Percentiles rank a stretch among this genome's conserved stretches.
phyloP scores from a whole-genome alignment of 2,329 filamentous ascomycete genomes.

The Aspergillus ochraceus region DNA sequence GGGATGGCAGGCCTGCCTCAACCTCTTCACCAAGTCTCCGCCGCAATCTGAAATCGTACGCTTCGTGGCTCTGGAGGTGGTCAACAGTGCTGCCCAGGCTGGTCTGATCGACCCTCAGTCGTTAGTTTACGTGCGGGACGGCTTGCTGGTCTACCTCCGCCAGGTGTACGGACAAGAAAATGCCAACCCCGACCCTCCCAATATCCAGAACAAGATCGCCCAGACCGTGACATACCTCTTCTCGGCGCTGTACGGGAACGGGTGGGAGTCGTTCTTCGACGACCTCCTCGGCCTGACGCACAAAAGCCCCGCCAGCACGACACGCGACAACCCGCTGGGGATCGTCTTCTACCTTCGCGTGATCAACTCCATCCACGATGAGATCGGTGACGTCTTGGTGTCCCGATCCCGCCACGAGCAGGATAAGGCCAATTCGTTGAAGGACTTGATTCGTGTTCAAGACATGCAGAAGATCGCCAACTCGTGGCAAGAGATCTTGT shows the following conservation, averaged over 20 bases:
- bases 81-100: conserved; percentile 86
- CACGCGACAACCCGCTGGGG: conserved; percentile 69
- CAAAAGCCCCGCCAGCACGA: conserved; percentile 55
- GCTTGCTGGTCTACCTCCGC: conserved; percentile 76
- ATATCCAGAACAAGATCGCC: conserved; percentile 94
- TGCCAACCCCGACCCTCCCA: conserved; percentile 65
- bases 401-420: conserved; percentile 74
- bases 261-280: conserved; percentile 88
- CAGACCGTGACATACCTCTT: conserved; percentile 96
- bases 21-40: conserved; percentile 78
- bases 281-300: conserved; percentile 80
- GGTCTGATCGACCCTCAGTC: conserved; percentile 72
- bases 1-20: conserved; percentile 86
- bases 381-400: conserved; percentile 91
- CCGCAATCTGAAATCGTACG: conserved; percentile 79
- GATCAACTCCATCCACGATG: conserved; percentile 87
- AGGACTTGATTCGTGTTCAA: conserved; percentile 81
- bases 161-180: conserved; percentile 67
- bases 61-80: conserved; percentile 83
- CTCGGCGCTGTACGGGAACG: conserved; percentile 77
- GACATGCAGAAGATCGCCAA: conserved; percentile 85
- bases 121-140: conserved; percentile 75
- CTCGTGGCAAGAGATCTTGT: conserved; percentile 89
- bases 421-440: conserved; percentile 83
- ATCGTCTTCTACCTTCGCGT: conserved; percentile 87